Percentiles rank a stretch among this genome's conserved stretches.
Conservation (phyloP, 179 eudicot genomes). For the Beta lomatogona region DNA sequence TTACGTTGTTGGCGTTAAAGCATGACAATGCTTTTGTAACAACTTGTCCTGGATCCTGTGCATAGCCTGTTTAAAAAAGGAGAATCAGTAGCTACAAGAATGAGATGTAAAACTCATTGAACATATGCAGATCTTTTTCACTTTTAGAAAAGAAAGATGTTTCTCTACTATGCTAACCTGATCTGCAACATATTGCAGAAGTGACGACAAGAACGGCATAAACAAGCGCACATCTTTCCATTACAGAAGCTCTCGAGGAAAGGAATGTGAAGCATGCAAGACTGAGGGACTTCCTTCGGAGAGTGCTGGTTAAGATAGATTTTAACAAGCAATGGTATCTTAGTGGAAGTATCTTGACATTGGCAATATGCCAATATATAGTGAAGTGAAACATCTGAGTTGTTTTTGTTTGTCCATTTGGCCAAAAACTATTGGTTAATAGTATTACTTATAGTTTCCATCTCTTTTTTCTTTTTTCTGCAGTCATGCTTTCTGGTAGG, state of each 20-base stretch:
- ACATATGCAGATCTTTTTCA: neutral
- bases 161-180: constrained; percentile 25
- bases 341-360: constrained; percentile 3
- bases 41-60: constrained; percentile 37
- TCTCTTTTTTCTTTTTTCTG: constrained; percentile 8
- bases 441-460: neutral
- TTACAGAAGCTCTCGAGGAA: constrained; percentile 11
- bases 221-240: constrained; percentile 25
- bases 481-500: constrained; percentile 32
- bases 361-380: constrained; percentile 32
- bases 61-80: constrained; percentile 29
- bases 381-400: neutral
- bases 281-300: neutral
- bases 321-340: constrained; percentile 3
- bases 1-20: constrained; percentile 47
- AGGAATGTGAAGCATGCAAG: constrained; percentile 17
- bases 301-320: neutral
- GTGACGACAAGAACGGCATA: constrained; percentile 24
- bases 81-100: constrained; percentile 1
- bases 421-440: constrained; percentile 15
- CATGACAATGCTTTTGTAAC: constrained; percentile 39
- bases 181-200: constrained; percentile 24
- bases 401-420: constrained; percentile 11
- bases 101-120: neutral
- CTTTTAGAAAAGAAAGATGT: neutral